Conservation (phyloP, 2,329 filamentous ascomycete genomes). For the Tolypocladium endophyticum region DNA sequence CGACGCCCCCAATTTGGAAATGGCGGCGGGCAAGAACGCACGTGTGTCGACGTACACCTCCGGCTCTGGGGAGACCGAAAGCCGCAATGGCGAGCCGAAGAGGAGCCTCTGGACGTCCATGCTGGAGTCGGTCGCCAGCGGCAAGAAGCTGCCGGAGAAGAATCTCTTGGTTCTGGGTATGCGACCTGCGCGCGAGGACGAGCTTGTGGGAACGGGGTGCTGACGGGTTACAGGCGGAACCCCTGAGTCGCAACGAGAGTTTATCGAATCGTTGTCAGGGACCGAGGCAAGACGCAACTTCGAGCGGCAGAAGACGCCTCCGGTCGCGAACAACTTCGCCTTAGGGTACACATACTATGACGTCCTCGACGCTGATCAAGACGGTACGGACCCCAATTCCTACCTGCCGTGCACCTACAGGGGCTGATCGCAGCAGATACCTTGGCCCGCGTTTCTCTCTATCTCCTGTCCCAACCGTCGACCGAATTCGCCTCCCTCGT, state of each 20-base stretch:
- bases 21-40: constrained; percentile 42
- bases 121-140: constrained; percentile 82
- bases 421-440: constrained; percentile 51
- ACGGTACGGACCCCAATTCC: constrained; percentile 47
- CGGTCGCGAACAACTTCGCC: constrained; percentile 84
- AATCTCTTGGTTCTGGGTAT: constrained; percentile 79
- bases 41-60: constrained; percentile 49
- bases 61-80: constrained; percentile 43
- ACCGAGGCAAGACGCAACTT: constrained; percentile 41
- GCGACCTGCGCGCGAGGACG: not conserved
- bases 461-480: constrained; percentile 78
- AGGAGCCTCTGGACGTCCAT: constrained; percentile 92
- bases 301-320: constrained; percentile 55
- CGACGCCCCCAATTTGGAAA: constrained; percentile 13
- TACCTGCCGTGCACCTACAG: not conserved
- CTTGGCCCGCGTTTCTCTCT: constrained; percentile 78
- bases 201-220: constrained; percentile 5
- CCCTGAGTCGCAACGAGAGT: constrained; percentile 74
- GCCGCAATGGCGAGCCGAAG: constrained; percentile 59
- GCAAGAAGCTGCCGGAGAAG: constrained; percentile 84
- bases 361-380: constrained; percentile 85
- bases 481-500: constrained; percentile 74
- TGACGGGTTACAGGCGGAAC: constrained; percentile 54
- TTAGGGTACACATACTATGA: constrained; percentile 93
- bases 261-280: constrained; percentile 56